Percentiles rank a stretch among this genome's conserved stretches.
Evolutionary conservation across 2,329 filamentous ascomycete species (phyloP).

Genomic region (Acrodontium crateriforme): DNA sequence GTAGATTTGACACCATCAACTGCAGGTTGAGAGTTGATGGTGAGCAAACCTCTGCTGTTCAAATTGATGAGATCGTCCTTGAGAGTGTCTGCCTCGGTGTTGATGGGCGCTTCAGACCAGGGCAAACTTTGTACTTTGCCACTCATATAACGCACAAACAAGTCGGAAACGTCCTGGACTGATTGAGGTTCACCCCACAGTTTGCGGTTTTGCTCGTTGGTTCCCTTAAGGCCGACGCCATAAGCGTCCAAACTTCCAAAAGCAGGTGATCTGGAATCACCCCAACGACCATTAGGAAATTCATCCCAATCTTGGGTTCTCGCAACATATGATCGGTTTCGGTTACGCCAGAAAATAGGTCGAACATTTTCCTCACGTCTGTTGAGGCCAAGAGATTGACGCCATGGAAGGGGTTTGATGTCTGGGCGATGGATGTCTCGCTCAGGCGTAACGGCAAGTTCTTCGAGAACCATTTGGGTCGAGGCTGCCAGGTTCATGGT

Average conservation of each 20-base stretch:
- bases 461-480: conserved; percentile 85
- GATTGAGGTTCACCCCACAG: conserved; percentile 80
- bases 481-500: conserved; percentile 98
- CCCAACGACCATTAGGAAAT: conserved; percentile 97
- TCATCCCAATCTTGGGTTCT: conserved; percentile 98
- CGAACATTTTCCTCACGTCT: conserved; percentile 89
- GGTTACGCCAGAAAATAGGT: conserved; percentile 96
- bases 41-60: conserved; percentile 76
- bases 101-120: conserved; percentile 86
- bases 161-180: conserved; percentile 62
- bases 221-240: conserved; percentile 83
- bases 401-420: conserved; percentile 78
- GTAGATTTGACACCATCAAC: conserved; percentile 83
- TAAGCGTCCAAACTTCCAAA: conserved; percentile 94
- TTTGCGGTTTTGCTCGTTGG: conserved; percentile 90
- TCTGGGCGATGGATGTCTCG: conserved; percentile 39
- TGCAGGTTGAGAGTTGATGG: conserved; percentile 94
- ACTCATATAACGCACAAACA: conserved; percentile 77
- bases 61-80: conserved; percentile 63
- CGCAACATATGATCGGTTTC: conserved; percentile 87
- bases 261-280: conserved; percentile 87
- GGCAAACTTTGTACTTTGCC: conserved; percentile 70
- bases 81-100: conserved; percentile 67
- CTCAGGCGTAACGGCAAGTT: conserved; percentile 71
- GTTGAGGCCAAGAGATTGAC: conserved; percentile 80